These are phyloP conservation scores for Turnera subulata DNA, from an alignment of 345 rosid species.

Conservation along the genomic window DNA sequence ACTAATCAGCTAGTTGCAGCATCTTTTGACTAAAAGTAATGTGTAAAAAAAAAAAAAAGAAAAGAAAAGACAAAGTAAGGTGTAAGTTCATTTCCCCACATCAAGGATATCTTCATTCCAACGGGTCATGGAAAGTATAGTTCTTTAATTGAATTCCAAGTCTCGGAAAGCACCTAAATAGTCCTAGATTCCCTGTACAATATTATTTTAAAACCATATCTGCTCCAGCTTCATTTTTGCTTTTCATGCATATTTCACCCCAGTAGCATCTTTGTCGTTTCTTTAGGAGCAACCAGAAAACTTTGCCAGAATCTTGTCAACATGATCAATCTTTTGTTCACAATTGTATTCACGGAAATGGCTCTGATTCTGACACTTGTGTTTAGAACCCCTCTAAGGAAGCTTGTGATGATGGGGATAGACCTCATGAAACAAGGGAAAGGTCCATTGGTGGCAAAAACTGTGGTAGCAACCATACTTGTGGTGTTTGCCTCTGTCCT, in stretches of 20 bases:
- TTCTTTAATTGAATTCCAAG: conserved; percentile 22
- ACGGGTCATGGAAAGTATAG: conserved; percentile 20
- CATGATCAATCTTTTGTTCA: conserved; percentile 42
- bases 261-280: neutral
- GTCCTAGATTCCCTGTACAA: conserved; percentile 8
- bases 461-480: conserved; percentile 35
- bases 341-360: conserved; percentile 38
- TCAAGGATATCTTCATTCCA: neutral
- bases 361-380: conserved; percentile 26
- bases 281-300: neutral
- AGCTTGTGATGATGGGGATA: conserved; percentile 32
- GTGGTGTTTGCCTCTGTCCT: conserved; percentile 35
- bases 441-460: conserved; percentile 37
- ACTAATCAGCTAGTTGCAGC: no score
- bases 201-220: neutral
- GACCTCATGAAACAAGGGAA: conserved; percentile 39
- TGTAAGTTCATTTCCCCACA: no score
- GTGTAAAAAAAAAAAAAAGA: no score
- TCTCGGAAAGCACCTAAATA: neutral
- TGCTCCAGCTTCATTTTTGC: neutral
- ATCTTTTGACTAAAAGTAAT: no score
- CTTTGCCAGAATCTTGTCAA: neutral
- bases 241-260: neutral
- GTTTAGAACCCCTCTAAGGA: conserved; percentile 37
- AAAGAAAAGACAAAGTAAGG: no score